Percentiles rank a stretch among this genome's conserved stretches.
phyloP scores from a whole-genome alignment of 139 green algal species.

The Trebouxia sp. region DNA sequence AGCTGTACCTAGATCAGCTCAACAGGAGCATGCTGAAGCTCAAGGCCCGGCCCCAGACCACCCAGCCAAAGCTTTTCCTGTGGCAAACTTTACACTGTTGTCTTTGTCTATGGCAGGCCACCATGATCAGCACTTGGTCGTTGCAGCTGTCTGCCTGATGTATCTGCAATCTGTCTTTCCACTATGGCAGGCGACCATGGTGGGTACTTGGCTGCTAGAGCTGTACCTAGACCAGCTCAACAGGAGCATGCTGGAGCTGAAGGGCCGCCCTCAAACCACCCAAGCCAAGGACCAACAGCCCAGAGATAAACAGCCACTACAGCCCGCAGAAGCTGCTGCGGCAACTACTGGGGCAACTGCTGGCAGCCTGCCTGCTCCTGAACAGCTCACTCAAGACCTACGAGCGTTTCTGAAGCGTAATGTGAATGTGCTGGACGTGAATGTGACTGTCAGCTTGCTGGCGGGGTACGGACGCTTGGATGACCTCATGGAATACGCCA shows the following conservation, averaged over 20 bases:
- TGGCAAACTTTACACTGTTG: too few relatives aligned
- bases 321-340: slow-evolving; percentile 29
- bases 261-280: neutral
- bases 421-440: slow-evolving; percentile 67
- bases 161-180: too few relatives aligned
- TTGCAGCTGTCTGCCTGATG: too few relatives aligned
- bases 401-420: slow-evolving; percentile 57
- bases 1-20: slow-evolving; percentile 88
- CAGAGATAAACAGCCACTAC: neutral
- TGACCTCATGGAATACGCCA: slow-evolving; percentile 85
- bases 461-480: slow-evolving; percentile 83
- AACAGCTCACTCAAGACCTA: slow-evolving; percentile 32
- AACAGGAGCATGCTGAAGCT: slow-evolving; percentile 75
- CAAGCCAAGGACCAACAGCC: slow-evolving; percentile 25
- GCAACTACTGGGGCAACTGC: too few relatives aligned
- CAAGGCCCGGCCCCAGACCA: neutral
- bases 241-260: slow-evolving; percentile 62
- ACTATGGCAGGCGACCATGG: slow-evolving; percentile 78
- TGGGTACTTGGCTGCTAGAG: slow-evolving; percentile 91
- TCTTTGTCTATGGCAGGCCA: too few relatives aligned
- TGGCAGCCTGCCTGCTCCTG: neutral
- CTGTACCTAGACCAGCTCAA: slow-evolving; percentile 90
- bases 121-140: too few relatives aligned
- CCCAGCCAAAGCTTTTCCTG: neutral
- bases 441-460: slow-evolving; percentile 82